Base-by-base conservation (phyloP, 2,329 filamentous ascomycete species). In the Hypoxylon sp. region DNA sequence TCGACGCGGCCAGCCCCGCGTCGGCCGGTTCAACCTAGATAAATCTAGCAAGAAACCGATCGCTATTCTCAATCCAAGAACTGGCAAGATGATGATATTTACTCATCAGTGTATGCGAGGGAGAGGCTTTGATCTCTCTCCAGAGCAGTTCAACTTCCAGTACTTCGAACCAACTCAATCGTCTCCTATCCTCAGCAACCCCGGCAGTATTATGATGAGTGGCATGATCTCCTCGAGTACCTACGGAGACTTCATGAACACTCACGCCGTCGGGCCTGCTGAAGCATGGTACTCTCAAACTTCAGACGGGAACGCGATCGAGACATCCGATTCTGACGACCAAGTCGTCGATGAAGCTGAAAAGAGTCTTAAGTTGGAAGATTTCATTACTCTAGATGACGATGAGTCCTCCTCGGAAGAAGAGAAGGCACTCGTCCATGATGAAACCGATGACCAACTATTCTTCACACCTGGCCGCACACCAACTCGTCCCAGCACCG, bases 141-240 rank as follows among this genome's bases (percentile, higher is more conserved):
- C 86, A 0, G 86, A 87, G 75, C 83, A 85, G 53, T 87, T 87
- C 75, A 83, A 86, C 61, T 76, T 86, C 60, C 79, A 83, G 17
- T 84, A 82, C 74, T 81, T 68, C 58, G 75, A 52, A 75, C 81
- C 60, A 74, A 81, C 38, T 30, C 75, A 83, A 59, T 76, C 82
- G 3, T 83, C 83, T 0, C 88, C 90, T 14, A 88, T 92, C 74
- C 80, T 91, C 67, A 88, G 85, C 76, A 90, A 91, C 65, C 87
- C 89, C 17, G 89, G 90, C 61, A 91, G 93, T 65, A 85, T 94
- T 70, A 94, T 94, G 91, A 89, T 94, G 81, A 90, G 90, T 52
- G 90, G 90, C 72, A 89, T 93, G 80, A 85, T 89, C 60, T 86
- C 85, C 1, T 83, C 82, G 60, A 84, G 85, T 67, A 83, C 85